These are phyloP conservation scores for Blastomyces silverae DNA, from an alignment of 2,329 filamentous ascomycete species.

Conservation along the genomic window DNA sequence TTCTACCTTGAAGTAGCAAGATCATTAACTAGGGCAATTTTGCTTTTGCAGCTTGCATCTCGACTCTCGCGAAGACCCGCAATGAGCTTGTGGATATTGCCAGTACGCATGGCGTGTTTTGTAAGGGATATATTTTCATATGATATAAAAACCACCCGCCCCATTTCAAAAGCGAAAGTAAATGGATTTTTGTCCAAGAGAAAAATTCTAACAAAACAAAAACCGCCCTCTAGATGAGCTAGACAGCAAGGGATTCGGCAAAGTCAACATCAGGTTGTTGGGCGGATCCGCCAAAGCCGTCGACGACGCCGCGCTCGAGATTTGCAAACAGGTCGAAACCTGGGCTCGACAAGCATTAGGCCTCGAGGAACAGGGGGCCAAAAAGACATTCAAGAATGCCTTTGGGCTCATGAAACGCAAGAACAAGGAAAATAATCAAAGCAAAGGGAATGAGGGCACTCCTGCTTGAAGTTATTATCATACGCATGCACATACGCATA, in stretches of 20 bases:
- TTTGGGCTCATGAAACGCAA: constrained; percentile 7
- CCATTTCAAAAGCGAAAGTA: neutral
- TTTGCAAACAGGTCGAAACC: neutral
- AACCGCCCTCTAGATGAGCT: neutral
- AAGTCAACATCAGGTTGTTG: neutral
- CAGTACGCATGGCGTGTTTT: neutral
- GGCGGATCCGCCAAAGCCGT: constrained; percentile 2
- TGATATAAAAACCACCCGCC: neutral
- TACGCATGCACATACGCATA: no score
- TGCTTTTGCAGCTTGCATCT: neutral
- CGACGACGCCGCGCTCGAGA: neutral
- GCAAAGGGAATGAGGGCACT: neutral
- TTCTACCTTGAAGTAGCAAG: neutral
- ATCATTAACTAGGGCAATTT: neutral
- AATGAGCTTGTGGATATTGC: constrained; percentile 4
- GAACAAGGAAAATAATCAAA: neutral
- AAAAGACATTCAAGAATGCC: constrained; percentile 3
- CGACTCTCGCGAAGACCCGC: constrained; percentile 4
- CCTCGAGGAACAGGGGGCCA: neutral
- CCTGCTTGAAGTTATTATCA: no score
- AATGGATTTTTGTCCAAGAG: neutral
- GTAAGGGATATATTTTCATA: neutral
- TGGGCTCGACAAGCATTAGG: constrained; percentile 6
- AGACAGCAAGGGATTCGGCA: constrained; percentile 3
- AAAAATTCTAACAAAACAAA: constrained; percentile 3